Base-by-base conservation (phyloP, 192 early-diverging fungal species). In the Entomortierella lignicola region DNA sequence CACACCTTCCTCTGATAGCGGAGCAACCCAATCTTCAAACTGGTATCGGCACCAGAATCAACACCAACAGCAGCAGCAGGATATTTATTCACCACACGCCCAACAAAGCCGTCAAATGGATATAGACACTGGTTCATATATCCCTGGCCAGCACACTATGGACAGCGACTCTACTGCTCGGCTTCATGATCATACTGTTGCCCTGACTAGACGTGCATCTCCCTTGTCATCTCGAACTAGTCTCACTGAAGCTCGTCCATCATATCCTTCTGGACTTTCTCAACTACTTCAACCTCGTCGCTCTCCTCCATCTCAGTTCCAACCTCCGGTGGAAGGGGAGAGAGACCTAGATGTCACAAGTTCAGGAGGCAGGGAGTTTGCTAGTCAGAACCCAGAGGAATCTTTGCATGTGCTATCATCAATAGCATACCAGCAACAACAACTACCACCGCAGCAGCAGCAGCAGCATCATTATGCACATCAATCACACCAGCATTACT, bases 371-470 rank as follows among this genome's bases (percentile, higher is more conserved):
- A 39, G 25, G 34, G 30, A 4, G 15, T 32, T 8, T 31, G 8
- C 30, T 21, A 39, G 17, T 10, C 34, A 23, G 2, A 34, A 59
- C 30, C 57, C 34, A 30, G 57, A 59, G 5, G 57, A 59, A 20
- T 18, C 57, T 8, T 59, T 59, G n/a, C 57, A 26, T n/a, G 25
- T 26, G 3, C 42, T 59, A 21, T 59, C 57, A 8, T 59, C 57
- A 1, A 1, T 59, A 27, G 54, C 64, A 20, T n/a, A 66, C 12
- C 23, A 31, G 17, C 55, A 42, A 39, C 65, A 57, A n/a, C 27
- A 44, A 13, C 43, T 26, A 44, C 42, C 25, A 41, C 65, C 4
- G 25, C 54, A 57, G 23, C 66, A 58, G 18, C 55, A 37, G n/a
- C 43, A 57, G 6, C 54, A 68, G 21, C 55, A 58, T 15, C 12